Base-by-base conservation (phyloP, 129 eudicot species). In the Flaveria trinervia region DNA sequence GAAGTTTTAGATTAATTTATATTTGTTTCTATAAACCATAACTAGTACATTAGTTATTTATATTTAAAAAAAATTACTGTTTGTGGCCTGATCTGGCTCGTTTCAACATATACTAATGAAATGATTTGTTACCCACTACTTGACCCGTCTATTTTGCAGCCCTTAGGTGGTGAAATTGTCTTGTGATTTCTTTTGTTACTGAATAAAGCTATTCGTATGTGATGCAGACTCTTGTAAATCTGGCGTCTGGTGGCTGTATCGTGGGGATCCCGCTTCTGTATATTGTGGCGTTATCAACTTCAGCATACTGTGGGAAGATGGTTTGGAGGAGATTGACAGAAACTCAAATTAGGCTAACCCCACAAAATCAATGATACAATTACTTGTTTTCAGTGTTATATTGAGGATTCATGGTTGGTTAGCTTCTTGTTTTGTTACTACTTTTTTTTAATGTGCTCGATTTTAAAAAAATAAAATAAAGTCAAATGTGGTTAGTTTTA, bases 241-340 rank as follows among this genome's bases (percentile, higher is more conserved):
- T 91, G 84, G 85, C 83, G 12, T 80, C 88, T 3, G 91, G 96
- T 28, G 98, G 98, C 36, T 94, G 98, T 78, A 43, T 89, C 7
- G 77, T 94, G 50, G 92, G 96, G 68, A 86, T 91, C 59, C 97
- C 98, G 10, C 77, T 91, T 13, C 86, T 94, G 60, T 89, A 89
- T 73, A 30, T 83, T 33, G 70, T 83, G 79, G 96, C 98, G 11
- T 39, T 79, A 12, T 73, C 78, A 50, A 94, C 96, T 28, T 79
- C 91, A 81, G 79, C 79, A 16, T 88, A 91, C 52, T 94, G 97
- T 56, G 97, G 97, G 71, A 91, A 87, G 85, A 86, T 87, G 85
- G 96, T 87, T n/a, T 91, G 92, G 91, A 81, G 88, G 78, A 89
- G 90, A 74, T 76, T 94, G 57, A 80, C 87, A 25, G 97, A 89